phyloP scores from a whole-genome alignment of 257 asterid species.

The Catharanthus roseus region DNA sequence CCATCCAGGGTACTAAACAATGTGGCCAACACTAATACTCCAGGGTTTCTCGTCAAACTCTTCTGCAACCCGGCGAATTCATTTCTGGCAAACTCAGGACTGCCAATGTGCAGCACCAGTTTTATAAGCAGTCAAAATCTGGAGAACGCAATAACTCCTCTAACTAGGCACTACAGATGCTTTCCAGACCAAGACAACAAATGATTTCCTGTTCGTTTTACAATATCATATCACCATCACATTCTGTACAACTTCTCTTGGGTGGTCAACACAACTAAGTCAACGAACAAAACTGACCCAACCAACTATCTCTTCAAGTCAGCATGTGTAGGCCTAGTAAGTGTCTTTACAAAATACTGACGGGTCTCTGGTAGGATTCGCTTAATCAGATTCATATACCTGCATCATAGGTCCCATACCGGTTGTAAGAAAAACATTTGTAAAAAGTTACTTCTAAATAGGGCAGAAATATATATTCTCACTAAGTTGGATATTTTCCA shows the following conservation, averaged over 20 bases:
- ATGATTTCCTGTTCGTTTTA: conserved; percentile 22
- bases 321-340: conserved; percentile 46
- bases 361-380: conserved; percentile 78
- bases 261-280: conserved; percentile 37
- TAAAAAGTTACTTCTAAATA: not conserved
- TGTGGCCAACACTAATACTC: not conserved
- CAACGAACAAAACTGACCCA: conserved; percentile 37
- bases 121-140: conserved; percentile 15
- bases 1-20: not conserved
- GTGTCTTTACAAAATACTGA: conserved; percentile 60
- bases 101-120: conserved; percentile 16
- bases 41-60: not conserved
- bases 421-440: not conserved
- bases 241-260: conserved; percentile 50
- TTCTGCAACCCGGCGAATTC: not conserved
- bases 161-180: conserved; percentile 18
- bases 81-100: not conserved
- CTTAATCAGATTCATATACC: conserved; percentile 67
- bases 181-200: conserved; percentile 35
- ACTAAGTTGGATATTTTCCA: not conserved
- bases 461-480: too few relatives aligned
- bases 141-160: conserved; percentile 27
- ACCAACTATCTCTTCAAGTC: conserved; percentile 44
- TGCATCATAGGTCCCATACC: conserved; percentile 26
- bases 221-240: too few relatives aligned